Conservation (phyloP, 2,329 filamentous ascomycete genomes). For the Thielaviopsis ethacetica region DNA sequence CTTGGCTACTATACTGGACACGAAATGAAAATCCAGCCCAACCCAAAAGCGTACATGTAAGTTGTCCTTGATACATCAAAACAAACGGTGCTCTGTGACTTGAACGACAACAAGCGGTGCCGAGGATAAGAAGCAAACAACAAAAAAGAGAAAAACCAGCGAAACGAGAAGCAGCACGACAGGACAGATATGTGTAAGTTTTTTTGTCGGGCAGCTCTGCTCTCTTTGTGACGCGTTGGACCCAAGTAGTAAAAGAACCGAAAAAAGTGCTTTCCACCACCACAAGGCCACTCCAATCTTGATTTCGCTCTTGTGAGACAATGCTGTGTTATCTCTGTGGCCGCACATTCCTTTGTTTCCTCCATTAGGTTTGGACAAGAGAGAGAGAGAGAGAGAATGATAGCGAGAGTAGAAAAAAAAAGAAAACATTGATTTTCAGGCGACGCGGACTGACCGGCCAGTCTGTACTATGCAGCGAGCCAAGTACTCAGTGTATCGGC, state of each 20-base stretch:
- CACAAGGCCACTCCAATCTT: not conserved
- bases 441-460: not conserved
- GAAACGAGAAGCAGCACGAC: too few relatives aligned
- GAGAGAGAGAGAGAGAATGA: not conserved
- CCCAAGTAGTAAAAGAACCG: not conserved
- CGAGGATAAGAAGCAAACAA: not conserved
- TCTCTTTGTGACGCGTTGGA: not conserved
- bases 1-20: not conserved
- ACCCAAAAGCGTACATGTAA: not conserved
- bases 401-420: not conserved
- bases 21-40: not conserved
- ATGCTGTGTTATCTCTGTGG: not conserved
- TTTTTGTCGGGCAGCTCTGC: not conserved
- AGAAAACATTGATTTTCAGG: not conserved
- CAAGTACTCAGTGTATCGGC: not conserved
- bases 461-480: not conserved
- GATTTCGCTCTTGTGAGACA: not conserved
- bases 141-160: not conserved
- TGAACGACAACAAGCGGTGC: not conserved
- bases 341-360: not conserved
- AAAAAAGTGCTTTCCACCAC: not conserved
- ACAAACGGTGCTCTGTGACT: not conserved
- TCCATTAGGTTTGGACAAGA: not conserved
- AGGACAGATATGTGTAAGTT: not conserved
- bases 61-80: not conserved